Evolutionary conservation across 176 grass and related monocot genomes (phyloP).

Genomic region (Bolboschoenus planiculmis): DNA sequence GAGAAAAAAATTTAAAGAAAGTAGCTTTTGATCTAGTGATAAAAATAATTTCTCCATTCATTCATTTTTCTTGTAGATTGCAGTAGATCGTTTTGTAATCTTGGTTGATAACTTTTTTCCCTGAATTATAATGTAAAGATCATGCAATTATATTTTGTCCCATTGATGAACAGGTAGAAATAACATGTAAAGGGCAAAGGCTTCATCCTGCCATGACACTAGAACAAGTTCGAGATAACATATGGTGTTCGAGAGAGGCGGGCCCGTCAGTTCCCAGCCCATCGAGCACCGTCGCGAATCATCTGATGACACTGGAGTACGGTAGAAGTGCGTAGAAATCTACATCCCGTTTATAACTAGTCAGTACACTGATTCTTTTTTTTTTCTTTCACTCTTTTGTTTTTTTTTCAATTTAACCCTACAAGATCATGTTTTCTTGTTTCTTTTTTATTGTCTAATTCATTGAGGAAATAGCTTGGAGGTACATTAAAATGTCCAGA

Average conservation of each 20-base stretch:
- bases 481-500: slow-evolving; percentile 13
- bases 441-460: slow-evolving; percentile 21
- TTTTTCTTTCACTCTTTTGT: neutral
- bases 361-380: slow-evolving; percentile 25
- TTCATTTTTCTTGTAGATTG: too few relatives aligned
- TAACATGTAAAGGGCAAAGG: slow-evolving; percentile 31
- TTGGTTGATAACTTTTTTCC: neutral
- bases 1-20: too few relatives aligned
- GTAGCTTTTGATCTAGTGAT: too few relatives aligned
- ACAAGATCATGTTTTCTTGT: neutral
- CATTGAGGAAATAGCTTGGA: slow-evolving; percentile 32
- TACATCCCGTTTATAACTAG: slow-evolving; percentile 16
- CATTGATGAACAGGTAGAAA: slow-evolving; percentile 25
- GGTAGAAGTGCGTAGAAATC: slow-evolving; percentile 28
- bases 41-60: too few relatives aligned
- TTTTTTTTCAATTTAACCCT: slow-evolving; percentile 9
- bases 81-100: too few relatives aligned
- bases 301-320: slow-evolving; percentile 30
- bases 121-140: neutral
- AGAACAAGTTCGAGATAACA: slow-evolving; percentile 26
- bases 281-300: neutral
- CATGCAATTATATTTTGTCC: neutral
- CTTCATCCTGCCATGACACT: slow-evolving; percentile 29
- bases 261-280: neutral
- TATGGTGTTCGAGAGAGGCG: slow-evolving; percentile 29